Percentiles rank a stretch among this genome's conserved stretches.
phyloP scores from a whole-genome alignment of 2,329 filamentous ascomycete species.

The Aspergillus vadensis region DNA sequence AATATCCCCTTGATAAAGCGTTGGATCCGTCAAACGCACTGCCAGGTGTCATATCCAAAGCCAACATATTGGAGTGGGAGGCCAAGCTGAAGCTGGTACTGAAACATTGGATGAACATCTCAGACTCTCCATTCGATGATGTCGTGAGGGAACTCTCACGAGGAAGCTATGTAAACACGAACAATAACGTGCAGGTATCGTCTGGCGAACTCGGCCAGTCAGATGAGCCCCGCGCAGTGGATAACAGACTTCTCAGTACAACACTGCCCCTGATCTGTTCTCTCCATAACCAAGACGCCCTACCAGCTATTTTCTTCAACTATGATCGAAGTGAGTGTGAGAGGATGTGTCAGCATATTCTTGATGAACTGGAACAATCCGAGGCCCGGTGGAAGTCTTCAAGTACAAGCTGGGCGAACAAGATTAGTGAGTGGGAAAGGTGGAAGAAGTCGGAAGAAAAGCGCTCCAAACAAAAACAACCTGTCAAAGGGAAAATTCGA shows the following conservation, averaged over 20 bases:
- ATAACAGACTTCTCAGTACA: slow-evolving; percentile 43
- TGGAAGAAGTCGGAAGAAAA: slow-evolving; percentile 17
- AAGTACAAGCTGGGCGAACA: slow-evolving; percentile 62
- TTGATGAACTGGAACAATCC: slow-evolving; percentile 55
- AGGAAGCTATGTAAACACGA: neutral
- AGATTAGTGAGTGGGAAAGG: slow-evolving; percentile 60
- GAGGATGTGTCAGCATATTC: slow-evolving; percentile 54
- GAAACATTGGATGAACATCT: slow-evolving; percentile 61
- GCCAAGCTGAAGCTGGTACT: slow-evolving; percentile 61
- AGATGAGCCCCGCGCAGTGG: slow-evolving; percentile 13
- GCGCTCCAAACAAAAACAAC: slow-evolving; percentile 50
- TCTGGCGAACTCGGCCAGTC: slow-evolving; percentile 19
- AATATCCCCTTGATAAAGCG: slow-evolving; percentile 49
- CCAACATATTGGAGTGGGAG: slow-evolving; percentile 69
- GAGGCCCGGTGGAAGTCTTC: slow-evolving; percentile 48
- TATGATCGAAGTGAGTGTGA: slow-evolving; percentile 71
- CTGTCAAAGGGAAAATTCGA: slow-evolving; percentile 36
- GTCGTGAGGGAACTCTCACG: slow-evolving; percentile 53
- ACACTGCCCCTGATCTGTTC: slow-evolving; percentile 51
- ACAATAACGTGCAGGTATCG: slow-evolving; percentile 6
- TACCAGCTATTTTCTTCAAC: slow-evolving; percentile 77
- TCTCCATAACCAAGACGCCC: slow-evolving; percentile 63
- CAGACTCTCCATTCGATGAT: slow-evolving; percentile 54
- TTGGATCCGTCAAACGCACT: slow-evolving; percentile 44
- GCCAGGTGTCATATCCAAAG: slow-evolving; percentile 61